Evolutionary conservation across 2,329 filamentous ascomycete genomes (phyloP), one percentile per base, ranked within the genome.

Genomic region (Hawksworthiomyces lignivorus): DNA sequence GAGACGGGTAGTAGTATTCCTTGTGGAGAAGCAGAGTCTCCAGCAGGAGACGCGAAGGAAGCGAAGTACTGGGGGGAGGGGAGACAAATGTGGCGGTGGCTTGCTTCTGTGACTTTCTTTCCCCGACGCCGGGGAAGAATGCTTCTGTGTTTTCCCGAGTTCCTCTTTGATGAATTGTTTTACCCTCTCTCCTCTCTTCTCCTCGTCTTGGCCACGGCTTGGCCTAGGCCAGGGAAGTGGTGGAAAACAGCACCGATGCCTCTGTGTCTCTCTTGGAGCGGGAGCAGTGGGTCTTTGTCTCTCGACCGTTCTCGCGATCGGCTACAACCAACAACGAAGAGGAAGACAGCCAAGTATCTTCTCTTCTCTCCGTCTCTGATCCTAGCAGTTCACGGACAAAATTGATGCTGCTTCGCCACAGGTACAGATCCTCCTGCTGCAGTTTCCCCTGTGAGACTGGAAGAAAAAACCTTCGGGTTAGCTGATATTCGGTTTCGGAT

Each of bases 401-500:
- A 17, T n/a, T 12, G 10, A 19, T 17, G 18, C 19, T 14, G 10
- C 32, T 17, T 7, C 8, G 14, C 17, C 4, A 17, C 10, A 18
- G 30, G 7, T 7, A 15, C 7, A 12, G 19, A 15, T 26, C 12
- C 12, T 12, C 24, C 8, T 26, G 8, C 12, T 26, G 8, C 8
- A 8, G 24, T 32, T 24, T 28, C 30, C 27, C 22, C 28, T 37
- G 32, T 20, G 15, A 38, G 29, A 38, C 31, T 29, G 20, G 12
- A 14, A 28, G 28, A 28, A 27, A 15, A n/a, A 9, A 9, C n/a
- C 15, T 33, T 28, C 43, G 29, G 43, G 30, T 45, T 38, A 45
- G 43, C 34, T 34, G 18, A 29, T 18, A 38, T 26, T 35, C 39
- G 14, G 17, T 24, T 41, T 41, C 43, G 43, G 43, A 41, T 41